A percentile compares a stretch with the other conserved stretches of the same genome.
Conservation (phyloP, 768 basidiomycete species). For the Lactarius deliciosus region DNA sequence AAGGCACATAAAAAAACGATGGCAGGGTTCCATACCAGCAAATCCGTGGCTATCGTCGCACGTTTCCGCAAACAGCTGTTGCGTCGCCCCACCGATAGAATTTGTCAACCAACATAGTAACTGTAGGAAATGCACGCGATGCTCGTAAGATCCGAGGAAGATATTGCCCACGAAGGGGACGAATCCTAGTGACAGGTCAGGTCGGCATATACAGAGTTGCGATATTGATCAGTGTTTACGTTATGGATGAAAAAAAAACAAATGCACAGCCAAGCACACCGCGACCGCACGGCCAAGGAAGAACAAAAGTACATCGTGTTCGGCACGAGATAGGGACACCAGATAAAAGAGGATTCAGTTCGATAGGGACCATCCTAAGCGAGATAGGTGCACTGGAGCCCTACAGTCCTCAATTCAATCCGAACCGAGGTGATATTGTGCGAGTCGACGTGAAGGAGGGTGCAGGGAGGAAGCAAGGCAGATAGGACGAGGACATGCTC, state of each 20-base stretch:
- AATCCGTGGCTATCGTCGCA: neutral
- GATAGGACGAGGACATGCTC: neutral
- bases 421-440: constrained; percentile 3
- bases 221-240: constrained; percentile 25
- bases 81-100: neutral
- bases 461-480: neutral
- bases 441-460: neutral
- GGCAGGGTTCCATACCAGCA: constrained; percentile 9
- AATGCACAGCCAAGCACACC: constrained; percentile 5
- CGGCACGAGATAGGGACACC: constrained; percentile 17
- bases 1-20: constrained; percentile 15
- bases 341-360: constrained; percentile 4
- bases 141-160: constrained; percentile 21
- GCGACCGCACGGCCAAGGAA: neutral
- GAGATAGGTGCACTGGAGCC: neutral
- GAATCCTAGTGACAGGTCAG: constrained; percentile 14
- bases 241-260: constrained; percentile 2
- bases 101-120: constrained; percentile 19
- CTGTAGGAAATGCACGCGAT: constrained; percentile 20
- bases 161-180: constrained; percentile 6
- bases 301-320: neutral
- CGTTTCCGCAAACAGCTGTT: neutral
- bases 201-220: constrained; percentile 14
- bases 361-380: neutral
- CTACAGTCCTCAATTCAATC: constrained; percentile 5